phyloP scores from a whole-genome alignment of 2,329 filamentous ascomycete species.

The Penicillium sp. region DNA sequence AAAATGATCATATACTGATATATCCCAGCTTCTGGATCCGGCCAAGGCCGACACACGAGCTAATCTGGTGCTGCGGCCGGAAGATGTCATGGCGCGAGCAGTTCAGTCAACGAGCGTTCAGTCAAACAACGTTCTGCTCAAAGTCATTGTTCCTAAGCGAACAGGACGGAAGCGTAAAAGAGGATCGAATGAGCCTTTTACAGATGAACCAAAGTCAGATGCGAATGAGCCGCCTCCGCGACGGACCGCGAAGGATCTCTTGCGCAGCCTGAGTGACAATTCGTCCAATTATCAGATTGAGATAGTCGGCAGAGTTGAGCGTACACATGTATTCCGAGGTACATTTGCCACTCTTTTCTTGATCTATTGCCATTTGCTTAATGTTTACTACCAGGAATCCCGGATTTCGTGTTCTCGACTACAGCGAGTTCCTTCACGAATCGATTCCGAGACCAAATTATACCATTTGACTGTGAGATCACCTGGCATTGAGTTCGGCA shows the following conservation, averaged over 20 bases:
- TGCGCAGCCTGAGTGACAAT: conserved; percentile 67
- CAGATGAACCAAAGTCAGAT: conserved; percentile 40
- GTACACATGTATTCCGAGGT: conserved; percentile 84
- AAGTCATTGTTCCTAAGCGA: conserved; percentile 79
- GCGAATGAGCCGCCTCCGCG: conserved; percentile 18
- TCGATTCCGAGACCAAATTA: conserved; percentile 67
- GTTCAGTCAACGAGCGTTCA: conserved; percentile 72
- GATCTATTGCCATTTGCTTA: not conserved
- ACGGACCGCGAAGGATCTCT: conserved; percentile 27
- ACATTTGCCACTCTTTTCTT: conserved; percentile 16
- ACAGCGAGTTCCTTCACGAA: conserved; percentile 67
- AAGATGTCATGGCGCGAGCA: conserved; percentile 75
- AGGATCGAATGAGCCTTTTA: conserved; percentile 68
- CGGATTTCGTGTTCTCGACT: conserved; percentile 82
- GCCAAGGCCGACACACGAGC: conserved; percentile 50
- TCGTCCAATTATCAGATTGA: conserved; percentile 64
- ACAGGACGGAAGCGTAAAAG: conserved; percentile 84
- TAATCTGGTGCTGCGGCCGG: conserved; percentile 73
- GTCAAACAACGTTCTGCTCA: conserved; percentile 81
- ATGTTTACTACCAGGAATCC: conserved; percentile 54
- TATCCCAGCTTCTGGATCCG: conserved; percentile 46
- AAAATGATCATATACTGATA: conserved; percentile 6
- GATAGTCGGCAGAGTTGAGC: conserved; percentile 68
- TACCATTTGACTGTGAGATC: conserved; percentile 66
- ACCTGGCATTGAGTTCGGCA: not conserved